Evolutionary conservation across 2,329 filamentous ascomycete species (phyloP), one percentile per base, ranked within the genome.

Genomic region (Hortaea sp.): DNA sequence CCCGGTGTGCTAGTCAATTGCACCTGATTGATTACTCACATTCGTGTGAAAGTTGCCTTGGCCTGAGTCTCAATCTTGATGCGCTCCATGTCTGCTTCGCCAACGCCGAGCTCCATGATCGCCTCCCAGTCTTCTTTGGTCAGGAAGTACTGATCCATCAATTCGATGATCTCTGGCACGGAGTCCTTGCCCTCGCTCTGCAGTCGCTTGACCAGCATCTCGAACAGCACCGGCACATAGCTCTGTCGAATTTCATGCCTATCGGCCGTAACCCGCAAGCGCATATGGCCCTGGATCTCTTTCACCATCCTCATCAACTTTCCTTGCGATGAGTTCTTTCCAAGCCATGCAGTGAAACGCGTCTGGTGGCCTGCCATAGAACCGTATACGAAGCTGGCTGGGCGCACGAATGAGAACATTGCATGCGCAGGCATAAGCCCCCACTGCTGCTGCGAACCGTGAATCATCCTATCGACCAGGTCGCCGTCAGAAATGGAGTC

Each of bases 401-500:
- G 92, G 28, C 86, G 77, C 27, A 98, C 90, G 45, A 94, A 94
- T 62, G 89, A 95, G 70, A 97, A 95, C 35, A 95, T 77, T 28
- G 89, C 92, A 66, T 98, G 92, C 1, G 87, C 85, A 10, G 92
- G 92, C 92, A 98, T 98, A 51, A 98, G 70, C 61, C 86, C 92
- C 92, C 92, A 98, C 52, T 98, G 92, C 63, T 98, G 92, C 63
- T 98, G 92, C 39, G 88, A 87, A 28, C 92, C 92, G 65, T 98
- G 92, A 49, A 98, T 98, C 90, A 98, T 95, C 44, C 88, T 79
- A 65, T 98, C 92, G 2, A 97, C 87, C 32, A 98, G 71, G 63
- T 98, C 92, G 49, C 92, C 92, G 60, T 98, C 92, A 59, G 88
- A 95, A 68, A 98, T 98, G 62, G 89, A 95, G 62, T 94, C 85